Conservation (phyloP, 2,329 filamentous ascomycete species). For the Penicillium freii region DNA sequence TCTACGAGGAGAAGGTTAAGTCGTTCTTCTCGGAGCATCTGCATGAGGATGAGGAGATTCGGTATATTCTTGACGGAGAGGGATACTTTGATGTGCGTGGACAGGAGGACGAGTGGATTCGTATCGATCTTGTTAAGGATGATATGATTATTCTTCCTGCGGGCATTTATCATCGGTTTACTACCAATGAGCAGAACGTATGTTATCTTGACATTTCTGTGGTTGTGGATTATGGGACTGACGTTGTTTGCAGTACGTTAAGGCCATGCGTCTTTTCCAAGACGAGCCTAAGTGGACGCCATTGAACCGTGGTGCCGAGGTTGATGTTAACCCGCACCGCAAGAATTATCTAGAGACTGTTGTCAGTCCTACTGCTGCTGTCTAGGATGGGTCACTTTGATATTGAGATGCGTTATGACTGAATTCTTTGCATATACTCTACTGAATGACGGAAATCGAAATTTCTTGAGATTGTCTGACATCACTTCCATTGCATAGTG, state of each 20-base stretch:
- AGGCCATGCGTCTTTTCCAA: conserved; percentile 95
- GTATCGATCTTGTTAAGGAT: conserved; percentile 77
- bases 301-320: conserved; percentile 72
- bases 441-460: not conserved
- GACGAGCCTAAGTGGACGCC: conserved; percentile 99
- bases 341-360: conserved; percentile 66
- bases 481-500: not conserved
- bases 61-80: conserved; percentile 83
- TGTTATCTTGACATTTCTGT: conserved; percentile 40
- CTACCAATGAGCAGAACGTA: conserved; percentile 87
- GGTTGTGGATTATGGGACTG: conserved; percentile 7
- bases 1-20: conserved; percentile 92
- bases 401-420: conserved; percentile 12
- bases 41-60: conserved; percentile 97
- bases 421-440: conserved; percentile 4
- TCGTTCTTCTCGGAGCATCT: conserved; percentile 92
- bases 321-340: conserved; percentile 76
- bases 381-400: conserved; percentile 13
- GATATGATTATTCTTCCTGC: conserved; percentile 92
- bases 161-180: conserved; percentile 97
- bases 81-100: conserved; percentile 93
- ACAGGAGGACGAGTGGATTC: conserved; percentile 81
- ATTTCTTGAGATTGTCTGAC: not conserved
- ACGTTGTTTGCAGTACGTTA: conserved; percentile 68
- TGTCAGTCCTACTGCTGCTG: conserved; percentile 25